Base-by-base conservation (phyloP, 345 rosid species). In the Hibiscus tridactylites region DNA sequence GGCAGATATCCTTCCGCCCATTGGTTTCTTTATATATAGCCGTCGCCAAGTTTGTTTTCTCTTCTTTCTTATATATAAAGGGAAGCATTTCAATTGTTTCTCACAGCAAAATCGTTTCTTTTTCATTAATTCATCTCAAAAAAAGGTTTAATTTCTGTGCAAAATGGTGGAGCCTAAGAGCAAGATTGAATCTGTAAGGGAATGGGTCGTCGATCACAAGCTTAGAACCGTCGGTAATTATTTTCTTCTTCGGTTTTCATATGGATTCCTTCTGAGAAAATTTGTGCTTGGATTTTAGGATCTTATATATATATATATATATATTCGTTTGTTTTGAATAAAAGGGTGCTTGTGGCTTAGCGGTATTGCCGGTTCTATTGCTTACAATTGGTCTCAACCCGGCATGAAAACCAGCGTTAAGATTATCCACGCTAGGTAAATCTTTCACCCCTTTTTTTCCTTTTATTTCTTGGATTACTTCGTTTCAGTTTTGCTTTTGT, bases 371-470 rank as follows among this genome's bases (percentile, higher is more conserved):
- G 97, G 97, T 39, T 92, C 97, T 37, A 81, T 92, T 63, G 97
- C 93, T 0, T 95, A 95, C 72, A 95, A 95, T 81, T 95, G 98
- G 98, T 89, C 99, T 21, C 90, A 83, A 70, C 99, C 99, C 44
- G 82, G 69, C 71, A 95, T 95, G 99, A 95, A 95, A 74, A 88
- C 99, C 71, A 92, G 99, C 80, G 98, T 95, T 82, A 85, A 87
- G 85, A 81, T 95, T 72, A 95, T 94, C 74, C 99, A 94, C 73
- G 99, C 97, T 50, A 88, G 99, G 97, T 92, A 78, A 61, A 26
- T 5, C 46, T 5, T 39, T 47, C 24, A 60, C 11, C 5, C 28
- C 13, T 26, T 2, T 7, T 17, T 12, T 12, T 35, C n/a, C 28
- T n/a, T 26, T 2, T 7, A 24, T 12, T 12, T 35, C n/a, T 29